A percentile compares a stretch with the other conserved stretches of the same genome.
These are phyloP conservation scores for Clarireedia hainanense DNA, from an alignment of 2,329 filamentous ascomycete genomes.

Conservation along the genomic window DNA sequence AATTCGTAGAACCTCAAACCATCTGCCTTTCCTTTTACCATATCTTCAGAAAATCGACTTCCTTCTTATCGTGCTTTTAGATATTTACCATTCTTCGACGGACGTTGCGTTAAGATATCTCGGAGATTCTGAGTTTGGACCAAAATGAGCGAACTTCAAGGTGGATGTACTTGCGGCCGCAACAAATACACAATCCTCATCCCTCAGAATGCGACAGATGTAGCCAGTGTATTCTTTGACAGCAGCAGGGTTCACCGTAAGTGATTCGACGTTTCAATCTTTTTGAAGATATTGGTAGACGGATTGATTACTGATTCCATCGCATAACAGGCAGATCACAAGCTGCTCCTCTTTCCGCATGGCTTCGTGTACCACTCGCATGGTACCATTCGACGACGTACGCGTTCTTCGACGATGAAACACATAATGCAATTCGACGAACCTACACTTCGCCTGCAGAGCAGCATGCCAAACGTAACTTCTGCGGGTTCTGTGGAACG, in stretches of 20 bases:
- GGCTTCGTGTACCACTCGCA: conserved; percentile 70
- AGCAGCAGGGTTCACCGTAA: conserved; percentile 51
- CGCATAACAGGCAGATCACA: conserved; percentile 51
- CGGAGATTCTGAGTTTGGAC: background rate
- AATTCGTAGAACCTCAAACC: background rate
- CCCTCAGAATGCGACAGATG: conserved; percentile 47
- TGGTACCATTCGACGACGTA: conserved; percentile 75
- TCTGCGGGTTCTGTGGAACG: conserved; percentile 89
- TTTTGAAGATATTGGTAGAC: background rate
- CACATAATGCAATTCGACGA: conserved; percentile 56
- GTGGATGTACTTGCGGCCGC: conserved; percentile 77
- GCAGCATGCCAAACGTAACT: conserved; percentile 57
- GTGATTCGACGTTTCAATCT: conserved; percentile 26
- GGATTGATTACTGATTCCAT: background rate
- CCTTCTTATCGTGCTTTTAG: background rate
- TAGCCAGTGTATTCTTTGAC: conserved; percentile 61
- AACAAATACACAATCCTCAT: conserved; percentile 73
- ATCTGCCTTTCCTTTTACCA: background rate
- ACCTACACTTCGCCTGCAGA: conserved; percentile 55
- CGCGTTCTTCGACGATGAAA: conserved; percentile 73
- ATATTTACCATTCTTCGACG: background rate
- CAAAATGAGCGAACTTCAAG: conserved; percentile 29
- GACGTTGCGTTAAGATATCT: background rate
- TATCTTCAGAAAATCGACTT: background rate
- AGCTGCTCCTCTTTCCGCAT: conserved; percentile 68